Evolutionary conservation across 2,329 filamentous ascomycete species (phyloP).

Genomic region (Didymella pomorum): DNA sequence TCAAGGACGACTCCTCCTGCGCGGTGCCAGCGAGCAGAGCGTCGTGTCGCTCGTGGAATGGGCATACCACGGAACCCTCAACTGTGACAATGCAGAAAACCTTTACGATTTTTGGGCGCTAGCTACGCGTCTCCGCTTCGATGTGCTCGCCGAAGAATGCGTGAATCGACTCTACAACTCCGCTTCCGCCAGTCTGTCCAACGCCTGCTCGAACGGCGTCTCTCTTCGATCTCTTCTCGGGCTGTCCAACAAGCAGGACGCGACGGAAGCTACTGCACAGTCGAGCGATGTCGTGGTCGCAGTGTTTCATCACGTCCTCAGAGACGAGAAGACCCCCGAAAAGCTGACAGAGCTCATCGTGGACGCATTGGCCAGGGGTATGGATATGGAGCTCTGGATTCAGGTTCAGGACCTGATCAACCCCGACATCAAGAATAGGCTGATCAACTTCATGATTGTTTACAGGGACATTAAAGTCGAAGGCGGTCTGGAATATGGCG

Average conservation of each 20-base stretch:
- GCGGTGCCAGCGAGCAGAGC: slow-evolving; percentile 5
- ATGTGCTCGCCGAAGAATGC: slow-evolving; percentile 25
- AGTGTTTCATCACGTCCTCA: slow-evolving; percentile 33
- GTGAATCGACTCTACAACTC: slow-evolving; percentile 18
- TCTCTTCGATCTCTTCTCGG: slow-evolving; percentile 16
- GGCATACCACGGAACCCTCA: slow-evolving; percentile 23
- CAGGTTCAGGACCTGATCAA: slow-evolving; percentile 12
- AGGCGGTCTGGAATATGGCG: neutral
- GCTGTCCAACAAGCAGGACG: neutral
- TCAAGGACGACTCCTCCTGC: slow-evolving; percentile 29
- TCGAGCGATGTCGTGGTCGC: slow-evolving; percentile 15
- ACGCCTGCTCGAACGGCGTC: slow-evolving; percentile 8
- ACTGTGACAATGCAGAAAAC: slow-evolving; percentile 22
- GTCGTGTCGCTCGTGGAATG: slow-evolving; percentile 30
- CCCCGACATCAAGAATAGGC: slow-evolving; percentile 1
- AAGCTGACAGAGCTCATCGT: slow-evolving; percentile 27
- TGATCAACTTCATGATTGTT: slow-evolving; percentile 22
- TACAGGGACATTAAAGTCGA: slow-evolving; percentile 14
- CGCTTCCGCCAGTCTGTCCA: slow-evolving; percentile 12
- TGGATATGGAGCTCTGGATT: slow-evolving; percentile 23
- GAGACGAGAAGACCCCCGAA: slow-evolving; percentile 16
- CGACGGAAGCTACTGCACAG: neutral
- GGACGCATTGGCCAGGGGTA: slow-evolving; percentile 20
- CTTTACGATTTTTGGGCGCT: slow-evolving; percentile 26
- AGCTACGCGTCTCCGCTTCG: slow-evolving; percentile 24